phyloP scores from a whole-genome alignment of 2,329 filamentous ascomycete genomes.

The Acrodontium crateriforme region DNA sequence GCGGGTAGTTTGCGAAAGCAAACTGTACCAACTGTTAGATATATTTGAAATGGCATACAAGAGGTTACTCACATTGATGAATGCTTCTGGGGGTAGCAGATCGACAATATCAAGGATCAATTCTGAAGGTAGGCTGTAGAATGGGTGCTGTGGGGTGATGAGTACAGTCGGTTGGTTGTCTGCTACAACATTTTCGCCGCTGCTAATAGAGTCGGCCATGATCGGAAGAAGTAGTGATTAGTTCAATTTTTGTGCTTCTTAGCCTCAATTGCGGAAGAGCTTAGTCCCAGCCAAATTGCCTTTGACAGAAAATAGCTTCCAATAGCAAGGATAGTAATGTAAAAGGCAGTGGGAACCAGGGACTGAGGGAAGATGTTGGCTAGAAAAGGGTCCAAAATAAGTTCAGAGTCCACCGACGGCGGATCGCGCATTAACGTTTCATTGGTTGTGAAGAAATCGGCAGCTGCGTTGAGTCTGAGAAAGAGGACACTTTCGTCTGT shows the following conservation, averaged over 20 bases:
- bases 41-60: too few relatives aligned
- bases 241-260: conserved; percentile 16
- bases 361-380: conserved; percentile 68
- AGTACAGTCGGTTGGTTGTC: background rate
- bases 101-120: conserved; percentile 33
- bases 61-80: too few relatives aligned
- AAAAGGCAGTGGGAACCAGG: conserved; percentile 56
- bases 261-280: conserved; percentile 1
- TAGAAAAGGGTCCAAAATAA: conserved; percentile 75
- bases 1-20: conserved; percentile 32
- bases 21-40: too few relatives aligned
- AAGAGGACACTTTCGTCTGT: conserved; percentile 37
- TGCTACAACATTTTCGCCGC: background rate
- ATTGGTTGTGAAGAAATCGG: conserved; percentile 74
- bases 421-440: conserved; percentile 59
- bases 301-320: conserved; percentile 38
- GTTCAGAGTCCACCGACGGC: conserved; percentile 61
- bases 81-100: conserved; percentile 25
- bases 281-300: conserved; percentile 24
- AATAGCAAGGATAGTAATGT: conserved; percentile 49
- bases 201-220: background rate
- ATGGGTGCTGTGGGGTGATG: conserved; percentile 14
- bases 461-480: conserved; percentile 59
- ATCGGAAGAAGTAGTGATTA: background rate
- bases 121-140: conserved; percentile 32